phyloP scores from a whole-genome alignment of 805 yeast species.

The Spathaspora arborariae region DNA sequence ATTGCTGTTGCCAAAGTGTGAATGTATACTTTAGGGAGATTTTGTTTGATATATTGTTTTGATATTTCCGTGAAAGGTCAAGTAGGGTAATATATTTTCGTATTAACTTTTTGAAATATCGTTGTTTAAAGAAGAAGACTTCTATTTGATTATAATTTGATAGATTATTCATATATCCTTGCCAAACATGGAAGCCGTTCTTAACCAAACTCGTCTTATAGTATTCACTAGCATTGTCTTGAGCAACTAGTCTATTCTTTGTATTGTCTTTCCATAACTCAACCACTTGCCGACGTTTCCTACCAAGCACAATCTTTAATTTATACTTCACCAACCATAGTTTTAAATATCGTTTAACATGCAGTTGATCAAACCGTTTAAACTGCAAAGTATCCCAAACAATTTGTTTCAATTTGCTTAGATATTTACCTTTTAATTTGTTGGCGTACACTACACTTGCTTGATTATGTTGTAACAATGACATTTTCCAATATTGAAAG shows the following conservation, averaged over 20 bases:
- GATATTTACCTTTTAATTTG: slow-evolving; percentile 4
- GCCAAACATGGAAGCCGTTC: neutral
- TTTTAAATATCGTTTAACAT: slow-evolving; percentile 1
- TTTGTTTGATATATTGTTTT: slow-evolving; percentile 1
- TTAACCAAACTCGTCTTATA: no score
- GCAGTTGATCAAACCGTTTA: neutral
- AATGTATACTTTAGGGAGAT: slow-evolving; percentile 2
- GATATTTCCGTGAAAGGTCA: no score
- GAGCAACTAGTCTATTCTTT: no score
- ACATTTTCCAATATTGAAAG: slow-evolving; percentile 13
- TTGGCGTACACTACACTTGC: slow-evolving; percentile 11
- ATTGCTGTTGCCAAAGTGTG: slow-evolving; percentile 21
- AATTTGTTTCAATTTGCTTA: slow-evolving; percentile 15
- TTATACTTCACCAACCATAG: slow-evolving; percentile 7
- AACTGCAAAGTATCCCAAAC: neutral
- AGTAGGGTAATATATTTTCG: neutral
- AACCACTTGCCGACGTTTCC: no score
- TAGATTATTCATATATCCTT: neutral
- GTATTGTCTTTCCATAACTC: no score
- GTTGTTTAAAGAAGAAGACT: neutral
- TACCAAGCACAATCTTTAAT: no score
- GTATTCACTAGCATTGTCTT: no score
- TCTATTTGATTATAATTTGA: neutral
- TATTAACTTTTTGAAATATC: slow-evolving; percentile 7
- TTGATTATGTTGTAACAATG: slow-evolving; percentile 2